Conservation (phyloP, 2,329 filamentous ascomycete genomes). For the Curvularia eragrostidis region DNA sequence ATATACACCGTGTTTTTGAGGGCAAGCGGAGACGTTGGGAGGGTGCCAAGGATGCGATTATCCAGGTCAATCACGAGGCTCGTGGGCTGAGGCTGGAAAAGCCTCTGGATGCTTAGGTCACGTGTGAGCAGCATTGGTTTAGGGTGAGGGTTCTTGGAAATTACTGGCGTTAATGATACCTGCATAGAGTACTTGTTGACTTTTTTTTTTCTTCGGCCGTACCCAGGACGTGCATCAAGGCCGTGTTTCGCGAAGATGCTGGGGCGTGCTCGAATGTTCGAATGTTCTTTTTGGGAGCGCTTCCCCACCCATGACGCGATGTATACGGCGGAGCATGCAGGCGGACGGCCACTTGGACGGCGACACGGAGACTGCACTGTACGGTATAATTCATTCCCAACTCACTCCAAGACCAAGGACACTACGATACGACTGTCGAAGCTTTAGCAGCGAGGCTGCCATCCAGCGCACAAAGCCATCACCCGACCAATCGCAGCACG, state of each 20-base stretch:
- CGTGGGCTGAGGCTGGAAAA: constrained; percentile 8
- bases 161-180: no score
- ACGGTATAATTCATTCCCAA: neutral
- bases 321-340: neutral
- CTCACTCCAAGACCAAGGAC: neutral
- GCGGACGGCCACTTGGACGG: neutral
- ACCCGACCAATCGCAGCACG: constrained; percentile 19
- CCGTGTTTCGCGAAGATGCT: constrained; percentile 7
- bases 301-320: constrained; percentile 20
- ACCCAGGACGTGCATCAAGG: neutral
- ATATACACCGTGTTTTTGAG: constrained; percentile 53
- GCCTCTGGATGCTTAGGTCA: constrained; percentile 2
- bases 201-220: neutral
- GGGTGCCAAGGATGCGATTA: constrained; percentile 49
- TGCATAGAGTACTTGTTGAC: neutral
- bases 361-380: neutral
- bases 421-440: neutral
- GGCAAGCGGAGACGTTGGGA: constrained; percentile 51
- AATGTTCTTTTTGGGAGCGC: constrained; percentile 4
- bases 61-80: constrained; percentile 30
- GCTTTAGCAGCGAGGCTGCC: constrained; percentile 4
- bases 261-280: constrained; percentile 20
- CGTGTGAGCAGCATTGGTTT: neutral
- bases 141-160: neutral
- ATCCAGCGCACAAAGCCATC: constrained; percentile 10